phyloP scores from a whole-genome alignment of 1,284 basidiomycete species.

The Heterobasidion irregulare region DNA sequence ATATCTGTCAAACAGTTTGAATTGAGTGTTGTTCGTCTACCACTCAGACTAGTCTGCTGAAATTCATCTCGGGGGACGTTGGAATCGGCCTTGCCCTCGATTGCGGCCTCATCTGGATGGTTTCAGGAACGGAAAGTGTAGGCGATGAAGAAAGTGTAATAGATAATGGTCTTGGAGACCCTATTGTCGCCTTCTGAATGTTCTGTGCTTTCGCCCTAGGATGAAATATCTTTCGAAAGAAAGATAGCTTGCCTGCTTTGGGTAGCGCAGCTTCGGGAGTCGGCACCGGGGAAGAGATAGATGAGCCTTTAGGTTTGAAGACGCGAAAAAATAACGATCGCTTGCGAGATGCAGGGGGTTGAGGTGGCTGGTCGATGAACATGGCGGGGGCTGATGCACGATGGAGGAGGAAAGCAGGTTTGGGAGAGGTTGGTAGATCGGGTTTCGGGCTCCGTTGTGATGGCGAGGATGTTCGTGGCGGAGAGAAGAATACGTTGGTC shows the following conservation, averaged over 20 bases:
- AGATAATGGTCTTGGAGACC: no score
- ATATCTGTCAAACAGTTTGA: no score
- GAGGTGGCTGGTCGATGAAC: neutral
- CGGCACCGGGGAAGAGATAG: no score
- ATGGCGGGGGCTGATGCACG: neutral
- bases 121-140: no score
- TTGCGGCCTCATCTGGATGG: no score
- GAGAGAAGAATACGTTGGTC: neutral
- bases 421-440: constrained; percentile 6
- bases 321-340: neutral
- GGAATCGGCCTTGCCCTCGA: no score
- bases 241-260: neutral
- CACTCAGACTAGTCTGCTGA: no score
- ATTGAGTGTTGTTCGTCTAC: no score
- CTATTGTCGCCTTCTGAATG: no score
- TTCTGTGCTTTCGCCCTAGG: no score
- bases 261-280: neutral
- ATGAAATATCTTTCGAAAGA: neutral
- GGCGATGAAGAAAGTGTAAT: no score
- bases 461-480: neutral
- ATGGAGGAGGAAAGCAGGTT: constrained; percentile 5
- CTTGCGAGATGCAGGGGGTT: neutral
- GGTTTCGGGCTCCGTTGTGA: constrained; percentile 3
- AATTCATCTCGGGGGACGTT: no score
- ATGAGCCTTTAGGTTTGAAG: neutral